These are phyloP conservation scores for Phymatotrichopsis omnivora DNA, from an alignment of 2,329 filamentous ascomycete genomes.

Conservation along the genomic window DNA sequence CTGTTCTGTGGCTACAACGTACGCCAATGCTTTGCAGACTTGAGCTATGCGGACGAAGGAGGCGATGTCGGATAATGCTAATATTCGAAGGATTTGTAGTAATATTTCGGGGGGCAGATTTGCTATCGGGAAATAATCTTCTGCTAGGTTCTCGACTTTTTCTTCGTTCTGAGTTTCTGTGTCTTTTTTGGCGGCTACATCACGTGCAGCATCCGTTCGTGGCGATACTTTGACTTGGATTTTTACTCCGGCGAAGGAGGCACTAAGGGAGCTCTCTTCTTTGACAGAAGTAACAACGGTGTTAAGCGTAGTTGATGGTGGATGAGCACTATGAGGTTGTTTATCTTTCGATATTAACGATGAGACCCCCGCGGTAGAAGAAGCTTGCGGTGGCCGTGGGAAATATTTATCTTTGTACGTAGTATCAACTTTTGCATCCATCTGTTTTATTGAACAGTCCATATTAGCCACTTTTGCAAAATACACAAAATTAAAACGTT, in stretches of 20 bases:
- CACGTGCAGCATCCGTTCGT: background rate
- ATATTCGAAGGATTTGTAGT: slow-evolving; percentile 61
- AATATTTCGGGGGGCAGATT: slow-evolving; percentile 74
- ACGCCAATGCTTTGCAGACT: slow-evolving; percentile 82
- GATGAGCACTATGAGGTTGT: slow-evolving; percentile 38
- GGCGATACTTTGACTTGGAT: slow-evolving; percentile 46
- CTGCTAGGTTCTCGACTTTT: slow-evolving; percentile 41
- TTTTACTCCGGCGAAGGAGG: slow-evolving; percentile 58
- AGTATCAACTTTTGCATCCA: slow-evolving; percentile 76
- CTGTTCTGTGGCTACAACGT: slow-evolving; percentile 72
- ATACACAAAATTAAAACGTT: background rate
- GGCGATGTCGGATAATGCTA: slow-evolving; percentile 65
- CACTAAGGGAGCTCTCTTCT: slow-evolving; percentile 46
- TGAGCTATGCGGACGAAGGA: slow-evolving; percentile 64
- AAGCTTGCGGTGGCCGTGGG: slow-evolving; percentile 39
- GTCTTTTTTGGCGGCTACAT: background rate
- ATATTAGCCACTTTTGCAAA: background rate
- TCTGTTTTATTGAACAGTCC: slow-evolving; percentile 29
- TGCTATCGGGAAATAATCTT: slow-evolving; percentile 64
- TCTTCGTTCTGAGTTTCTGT: background rate
- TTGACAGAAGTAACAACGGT: slow-evolving; percentile 33
- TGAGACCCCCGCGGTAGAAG: background rate
- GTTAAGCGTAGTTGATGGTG: slow-evolving; percentile 44
- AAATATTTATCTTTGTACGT: slow-evolving; percentile 88
- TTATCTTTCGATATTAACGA: too few species aligned